Evolutionary conservation across 768 basidiomycete species (phyloP).

Genomic region (Thelephora aurantiotincta): DNA sequence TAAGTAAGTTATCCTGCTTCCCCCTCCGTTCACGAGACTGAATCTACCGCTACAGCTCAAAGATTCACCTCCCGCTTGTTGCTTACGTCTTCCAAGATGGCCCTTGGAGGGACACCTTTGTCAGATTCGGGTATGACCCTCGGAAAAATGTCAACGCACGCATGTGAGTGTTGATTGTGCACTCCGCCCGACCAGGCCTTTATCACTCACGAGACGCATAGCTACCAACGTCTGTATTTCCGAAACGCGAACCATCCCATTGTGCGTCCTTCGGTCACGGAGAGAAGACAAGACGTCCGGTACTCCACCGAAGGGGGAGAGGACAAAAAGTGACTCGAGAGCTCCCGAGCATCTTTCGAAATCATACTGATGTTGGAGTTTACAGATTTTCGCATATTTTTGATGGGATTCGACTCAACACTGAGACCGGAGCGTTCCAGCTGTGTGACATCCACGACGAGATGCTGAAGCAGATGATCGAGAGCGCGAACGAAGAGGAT

Average conservation of each 20-base stretch:
- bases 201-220: conserved; percentile 16
- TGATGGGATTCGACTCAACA: conserved; percentile 66
- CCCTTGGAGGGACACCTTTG: conserved; percentile 82
- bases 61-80: conserved; percentile 63
- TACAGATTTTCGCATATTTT: conserved; percentile 59
- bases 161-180: conserved; percentile 38
- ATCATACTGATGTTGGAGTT: not conserved
- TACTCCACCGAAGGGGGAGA: conserved; percentile 13
- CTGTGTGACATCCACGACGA: conserved; percentile 85
- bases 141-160: conserved; percentile 56
- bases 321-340: conserved; percentile 6
- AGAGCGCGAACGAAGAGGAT: conserved; percentile 38
- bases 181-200: not conserved
- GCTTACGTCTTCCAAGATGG: conserved; percentile 90
- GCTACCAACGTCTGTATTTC: conserved; percentile 88
- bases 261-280: conserved; percentile 60
- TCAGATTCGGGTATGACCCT: conserved; percentile 85
- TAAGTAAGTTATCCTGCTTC: conserved; percentile 45
- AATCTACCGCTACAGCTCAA: conserved; percentile 39
- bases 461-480: conserved; percentile 71
- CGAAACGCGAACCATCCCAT: conserved; percentile 78
- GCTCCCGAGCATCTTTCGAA: not conserved
- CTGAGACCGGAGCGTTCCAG: conserved; percentile 88
- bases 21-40: not conserved
- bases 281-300: conserved; percentile 47